Evolutionary conservation across 2,329 filamentous ascomycete species (phyloP), one percentile per base, ranked within the genome.

Genomic region (Bisporella sp.): DNA sequence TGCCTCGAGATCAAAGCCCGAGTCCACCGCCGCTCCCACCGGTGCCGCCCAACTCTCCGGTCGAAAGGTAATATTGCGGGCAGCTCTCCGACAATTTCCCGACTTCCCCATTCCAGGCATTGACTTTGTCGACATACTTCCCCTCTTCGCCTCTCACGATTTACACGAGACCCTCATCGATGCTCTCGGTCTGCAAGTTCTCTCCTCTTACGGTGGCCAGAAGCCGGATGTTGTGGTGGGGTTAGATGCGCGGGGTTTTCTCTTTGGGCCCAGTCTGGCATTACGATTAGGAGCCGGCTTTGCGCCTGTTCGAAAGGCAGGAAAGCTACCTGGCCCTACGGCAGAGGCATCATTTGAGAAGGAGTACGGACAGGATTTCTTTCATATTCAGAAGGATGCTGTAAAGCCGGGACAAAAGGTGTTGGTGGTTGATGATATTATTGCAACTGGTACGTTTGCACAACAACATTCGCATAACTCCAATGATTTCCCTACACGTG

Each of bases 101-200:
- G 89, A 97, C 76, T 97, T 96, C 74, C 92, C 92, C 53, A 84
- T 86, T 59, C 84, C 87, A 43, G 92, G 93, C 69, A 92, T 99
- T 66, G 78, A 95, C 64, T 99, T 99, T 72, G 89, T 96, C 74
- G 93, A 99, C 68, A 97, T 99, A 72, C 85, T 99, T 70, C 93
- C 93, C 54, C 85, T 97, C 66, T 97, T 99, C 76, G 83, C 88
- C 68, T 79, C 89, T 65, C 82, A 84, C 49, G 66, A 69, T 47
- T 76, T 87, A 54, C 92, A 96, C 73, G 76, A 79, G 60, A 78
- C 82, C 50, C 84, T 99, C 52, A 76, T 96, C 68, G 81, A 84
- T 63, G 89, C 89, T 45, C 85, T 97, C 60, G 87, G 95, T 71
- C 77, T 96, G 55, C 85, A 95, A 69, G 78, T 95, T 57, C 72